A percentile compares a stretch with the other conserved stretches of the same genome.
Evolutionary conservation across 2,329 filamentous ascomycete genomes (phyloP).

Genomic region (Ophioceras dolichostomum): DNA sequence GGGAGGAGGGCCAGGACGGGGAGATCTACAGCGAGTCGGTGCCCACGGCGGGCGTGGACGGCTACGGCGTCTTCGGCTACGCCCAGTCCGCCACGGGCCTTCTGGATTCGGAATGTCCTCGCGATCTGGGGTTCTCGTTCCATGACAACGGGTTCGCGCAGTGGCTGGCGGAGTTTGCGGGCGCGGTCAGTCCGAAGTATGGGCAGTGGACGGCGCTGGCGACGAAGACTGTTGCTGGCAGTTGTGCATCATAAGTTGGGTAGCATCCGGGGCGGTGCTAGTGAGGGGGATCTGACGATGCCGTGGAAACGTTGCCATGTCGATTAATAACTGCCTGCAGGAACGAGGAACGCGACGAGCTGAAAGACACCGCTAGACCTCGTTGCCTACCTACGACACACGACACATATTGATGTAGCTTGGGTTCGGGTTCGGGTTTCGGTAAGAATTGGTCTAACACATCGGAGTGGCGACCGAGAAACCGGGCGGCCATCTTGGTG

Average conservation of each 20-base stretch:
- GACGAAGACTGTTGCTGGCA: background rate
- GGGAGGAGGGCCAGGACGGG: conserved; percentile 23
- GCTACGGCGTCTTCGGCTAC: conserved; percentile 34
- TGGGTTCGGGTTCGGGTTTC: no score
- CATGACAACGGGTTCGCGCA: conserved; percentile 11
- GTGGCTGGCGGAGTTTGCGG: conserved; percentile 6
- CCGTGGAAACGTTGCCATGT: no score
- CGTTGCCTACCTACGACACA: no score
- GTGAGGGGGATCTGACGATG: no score
- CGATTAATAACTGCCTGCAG: no score
- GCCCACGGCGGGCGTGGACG: conserved; percentile 25
- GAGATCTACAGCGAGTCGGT: conserved; percentile 28
- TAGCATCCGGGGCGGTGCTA: no score
- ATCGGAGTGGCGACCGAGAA: no score
- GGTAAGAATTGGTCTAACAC: no score
- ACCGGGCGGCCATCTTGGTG: no score
- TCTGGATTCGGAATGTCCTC: conserved; percentile 4
- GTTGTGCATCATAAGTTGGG: background rate
- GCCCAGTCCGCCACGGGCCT: conserved; percentile 31
- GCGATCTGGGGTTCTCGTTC: conserved; percentile 5
- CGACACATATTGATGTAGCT: no score
- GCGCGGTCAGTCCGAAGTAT: conserved; percentile 5
- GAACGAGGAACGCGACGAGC: no score
- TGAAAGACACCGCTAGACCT: no score
- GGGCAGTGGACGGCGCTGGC: conserved; percentile 5